phyloP scores from a whole-genome alignment of 2,329 filamentous ascomycete species.

The Fusarium tricinctum region DNA sequence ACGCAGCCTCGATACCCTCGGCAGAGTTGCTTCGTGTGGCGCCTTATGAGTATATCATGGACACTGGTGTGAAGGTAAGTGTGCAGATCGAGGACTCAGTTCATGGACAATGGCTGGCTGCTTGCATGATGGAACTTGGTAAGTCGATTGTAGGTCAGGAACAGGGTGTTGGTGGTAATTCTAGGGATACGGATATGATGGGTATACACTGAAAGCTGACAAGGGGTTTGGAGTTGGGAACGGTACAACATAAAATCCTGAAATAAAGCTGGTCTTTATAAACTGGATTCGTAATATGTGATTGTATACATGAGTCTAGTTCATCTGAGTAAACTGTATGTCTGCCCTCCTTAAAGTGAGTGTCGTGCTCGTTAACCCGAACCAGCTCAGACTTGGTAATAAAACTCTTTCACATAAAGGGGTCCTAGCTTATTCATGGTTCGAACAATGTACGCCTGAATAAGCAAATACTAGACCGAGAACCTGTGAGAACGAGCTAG shows the following conservation, averaged over 20 bases:
- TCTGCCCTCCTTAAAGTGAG: background rate
- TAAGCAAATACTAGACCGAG: background rate
- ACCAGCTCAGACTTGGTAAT: background rate
- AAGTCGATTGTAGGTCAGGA: background rate
- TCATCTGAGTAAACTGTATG: background rate
- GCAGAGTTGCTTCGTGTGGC: background rate
- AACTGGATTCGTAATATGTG: background rate
- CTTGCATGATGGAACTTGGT: background rate
- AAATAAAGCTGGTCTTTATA: background rate
- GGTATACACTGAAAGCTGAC: background rate
- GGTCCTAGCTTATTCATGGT: background rate
- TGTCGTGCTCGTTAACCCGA: background rate
- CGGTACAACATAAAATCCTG: background rate
- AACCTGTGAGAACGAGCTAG: background rate
- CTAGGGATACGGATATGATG: background rate
- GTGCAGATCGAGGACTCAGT: conserved; percentile 15
- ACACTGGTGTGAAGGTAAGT: background rate
- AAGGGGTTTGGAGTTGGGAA: background rate
- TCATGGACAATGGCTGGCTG: conserved; percentile 9
- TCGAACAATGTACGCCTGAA: background rate
- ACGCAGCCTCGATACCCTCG: background rate
- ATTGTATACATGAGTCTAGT: background rate
- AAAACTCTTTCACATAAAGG: background rate
- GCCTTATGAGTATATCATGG: background rate
- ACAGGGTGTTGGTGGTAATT: background rate